A percentile compares a stretch with the other conserved stretches of the same genome.
Conservation (phyloP, 257 asterid species). For the Leonotis leonurus region DNA sequence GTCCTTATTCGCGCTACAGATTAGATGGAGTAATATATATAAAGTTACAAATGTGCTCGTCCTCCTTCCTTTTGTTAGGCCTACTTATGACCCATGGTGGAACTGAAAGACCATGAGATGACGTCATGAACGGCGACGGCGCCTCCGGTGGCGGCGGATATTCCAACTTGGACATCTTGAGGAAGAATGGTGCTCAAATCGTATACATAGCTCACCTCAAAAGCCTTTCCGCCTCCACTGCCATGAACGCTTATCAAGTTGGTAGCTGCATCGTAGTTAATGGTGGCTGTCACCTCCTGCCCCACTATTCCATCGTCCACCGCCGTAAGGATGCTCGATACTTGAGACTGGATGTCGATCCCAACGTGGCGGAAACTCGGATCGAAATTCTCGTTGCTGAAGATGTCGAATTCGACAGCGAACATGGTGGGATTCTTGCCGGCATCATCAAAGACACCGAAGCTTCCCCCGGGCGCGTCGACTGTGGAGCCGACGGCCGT, state of each 20-base stretch:
- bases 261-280: background rate
- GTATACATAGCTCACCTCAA: background rate
- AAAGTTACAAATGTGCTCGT: background rate
- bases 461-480: background rate
- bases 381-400: background rate
- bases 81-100: background rate
- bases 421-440: background rate
- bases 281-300: background rate
- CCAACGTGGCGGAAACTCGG: background rate
- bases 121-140: background rate
- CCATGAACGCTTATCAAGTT: background rate
- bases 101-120: background rate
- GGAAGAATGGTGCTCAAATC: slow-evolving; percentile 4
- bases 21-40: background rate
- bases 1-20: no score
- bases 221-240: background rate
- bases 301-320: background rate
- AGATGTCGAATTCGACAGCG: slow-evolving; percentile 7
- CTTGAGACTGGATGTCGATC: background rate
- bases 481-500: background rate
- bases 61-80: no score
- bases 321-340: background rate
- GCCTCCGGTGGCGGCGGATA: slow-evolving; percentile 1
- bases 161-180: background rate
- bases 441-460: background rate